phyloP scores from a whole-genome alignment of 2,329 filamentous ascomycete genomes.

The Zymoseptoria pseudotritici region DNA sequence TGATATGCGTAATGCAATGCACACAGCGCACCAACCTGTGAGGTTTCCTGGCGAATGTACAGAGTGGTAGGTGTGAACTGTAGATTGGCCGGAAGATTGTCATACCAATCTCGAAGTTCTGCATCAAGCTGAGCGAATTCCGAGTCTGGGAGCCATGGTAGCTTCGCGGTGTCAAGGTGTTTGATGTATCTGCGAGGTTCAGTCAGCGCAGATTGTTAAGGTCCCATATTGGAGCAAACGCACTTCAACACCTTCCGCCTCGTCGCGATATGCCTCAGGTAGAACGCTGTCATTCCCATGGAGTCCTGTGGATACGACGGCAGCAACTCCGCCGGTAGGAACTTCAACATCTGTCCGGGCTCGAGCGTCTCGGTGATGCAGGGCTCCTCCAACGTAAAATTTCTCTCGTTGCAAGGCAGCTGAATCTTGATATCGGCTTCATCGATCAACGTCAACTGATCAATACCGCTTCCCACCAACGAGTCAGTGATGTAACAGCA shows the following conservation, averaged over 20 bases:
- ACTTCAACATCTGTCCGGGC: slow-evolving; percentile 16
- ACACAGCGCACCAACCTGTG: slow-evolving; percentile 18
- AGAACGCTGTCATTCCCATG: slow-evolving; percentile 21
- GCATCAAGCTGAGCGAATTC: slow-evolving; percentile 20
- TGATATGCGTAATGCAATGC: slow-evolving; percentile 20
- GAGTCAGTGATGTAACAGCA: slow-evolving; percentile 21
- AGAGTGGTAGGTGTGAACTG: slow-evolving; percentile 19
- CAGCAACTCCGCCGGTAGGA: slow-evolving; percentile 14
- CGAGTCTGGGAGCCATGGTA: slow-evolving; percentile 18
- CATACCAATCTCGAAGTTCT: slow-evolving; percentile 17
- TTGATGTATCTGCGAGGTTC: slow-evolving; percentile 14
- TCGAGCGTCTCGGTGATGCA: slow-evolving; percentile 21
- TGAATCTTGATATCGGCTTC: slow-evolving; percentile 22
- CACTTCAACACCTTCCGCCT: slow-evolving; percentile 18
- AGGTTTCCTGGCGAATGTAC: slow-evolving; percentile 21
- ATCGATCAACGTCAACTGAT: slow-evolving; percentile 20
- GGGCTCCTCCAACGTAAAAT: slow-evolving; percentile 19
- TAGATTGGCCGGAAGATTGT: slow-evolving; percentile 18
- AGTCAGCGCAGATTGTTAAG: not conserved
- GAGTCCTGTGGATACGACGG: slow-evolving; percentile 19
- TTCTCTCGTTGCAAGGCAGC: slow-evolving; percentile 20
- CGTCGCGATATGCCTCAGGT: slow-evolving; percentile 18
- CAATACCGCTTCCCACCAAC: slow-evolving; percentile 19
- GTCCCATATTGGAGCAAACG: not conserved
- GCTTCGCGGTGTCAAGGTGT: slow-evolving; percentile 16